Conservation (phyloP, 2,329 filamentous ascomycete species). For the Blumeria hordei region DNA sequence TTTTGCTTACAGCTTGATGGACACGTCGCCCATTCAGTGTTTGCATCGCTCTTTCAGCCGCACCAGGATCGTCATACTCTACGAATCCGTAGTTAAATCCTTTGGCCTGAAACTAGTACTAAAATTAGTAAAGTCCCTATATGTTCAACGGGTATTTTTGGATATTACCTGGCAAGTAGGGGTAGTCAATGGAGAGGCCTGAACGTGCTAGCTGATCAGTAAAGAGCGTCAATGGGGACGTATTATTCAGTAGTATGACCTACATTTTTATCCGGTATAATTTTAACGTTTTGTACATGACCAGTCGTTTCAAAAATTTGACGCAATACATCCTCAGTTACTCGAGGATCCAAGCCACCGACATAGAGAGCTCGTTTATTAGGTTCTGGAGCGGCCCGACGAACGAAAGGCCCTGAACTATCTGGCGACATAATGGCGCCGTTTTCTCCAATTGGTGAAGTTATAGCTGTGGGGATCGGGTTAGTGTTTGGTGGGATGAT, state of each 20-base stretch:
- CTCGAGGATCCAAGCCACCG: slow-evolving; percentile 77
- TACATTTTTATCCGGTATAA: slow-evolving; percentile 98
- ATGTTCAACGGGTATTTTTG: slow-evolving; percentile 99
- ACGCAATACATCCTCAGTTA: slow-evolving; percentile 86
- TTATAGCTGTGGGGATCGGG: slow-evolving; percentile 78
- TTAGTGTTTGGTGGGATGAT: slow-evolving; percentile 92
- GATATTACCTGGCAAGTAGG: no score
- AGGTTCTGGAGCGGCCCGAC: slow-evolving; percentile 84
- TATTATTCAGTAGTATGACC: slow-evolving; percentile 19
- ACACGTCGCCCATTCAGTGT: slow-evolving; percentile 88
- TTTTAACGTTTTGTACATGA: slow-evolving; percentile 96
- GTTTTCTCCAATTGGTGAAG: slow-evolving; percentile 53
- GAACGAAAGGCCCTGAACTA: slow-evolving; percentile 55
- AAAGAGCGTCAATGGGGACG: no score
- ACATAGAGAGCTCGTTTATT: slow-evolving; percentile 97
- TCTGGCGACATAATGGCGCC: slow-evolving; percentile 60
- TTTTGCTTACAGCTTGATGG: slow-evolving; percentile 59
- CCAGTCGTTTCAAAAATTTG: slow-evolving; percentile 98
- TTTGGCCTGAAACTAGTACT: slow-evolving; percentile 42
- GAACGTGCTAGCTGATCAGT: no score
- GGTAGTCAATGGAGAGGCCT: no score
- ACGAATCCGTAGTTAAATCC: slow-evolving; percentile 98
- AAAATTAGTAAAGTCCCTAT: slow-evolving; percentile 32
- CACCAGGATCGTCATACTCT: slow-evolving; percentile 92
- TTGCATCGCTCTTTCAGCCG: slow-evolving; percentile 90